Percentiles rank a stretch among this genome's conserved stretches.
Conservation (phyloP, 208 protist species). For the Porcisia deanei region DNA sequence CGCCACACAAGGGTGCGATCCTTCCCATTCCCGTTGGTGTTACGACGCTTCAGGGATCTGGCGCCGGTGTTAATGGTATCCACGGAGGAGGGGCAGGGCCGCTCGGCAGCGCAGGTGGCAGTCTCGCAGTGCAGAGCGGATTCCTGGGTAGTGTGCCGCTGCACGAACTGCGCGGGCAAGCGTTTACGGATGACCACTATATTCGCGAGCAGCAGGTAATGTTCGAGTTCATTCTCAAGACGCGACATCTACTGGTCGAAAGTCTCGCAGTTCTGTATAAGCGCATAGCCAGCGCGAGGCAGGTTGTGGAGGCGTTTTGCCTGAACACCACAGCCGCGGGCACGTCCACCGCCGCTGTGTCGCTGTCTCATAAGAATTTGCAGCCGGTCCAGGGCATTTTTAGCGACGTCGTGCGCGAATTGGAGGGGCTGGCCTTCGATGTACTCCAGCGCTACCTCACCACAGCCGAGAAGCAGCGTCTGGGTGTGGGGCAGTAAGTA, state of each 20-base stretch:
- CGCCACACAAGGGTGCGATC: too few species aligned
- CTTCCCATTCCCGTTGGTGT: not conserved
- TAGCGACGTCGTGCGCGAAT: constrained; percentile 58
- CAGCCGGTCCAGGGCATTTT: constrained; percentile 45
- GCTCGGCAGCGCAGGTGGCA: not conserved
- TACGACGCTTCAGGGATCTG: not conserved
- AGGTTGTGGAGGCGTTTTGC: constrained; percentile 66
- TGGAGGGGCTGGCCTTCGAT: constrained; percentile 48
- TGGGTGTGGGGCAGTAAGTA: constrained; percentile 34
- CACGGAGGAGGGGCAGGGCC: too few species aligned
- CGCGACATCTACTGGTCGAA: constrained; percentile 67
- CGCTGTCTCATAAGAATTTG: constrained; percentile 18
- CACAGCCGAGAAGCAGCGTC: constrained; percentile 60
- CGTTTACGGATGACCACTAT: constrained; percentile 49
- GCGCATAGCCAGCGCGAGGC: constrained; percentile 54
- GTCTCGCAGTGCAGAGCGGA: constrained; percentile 16
- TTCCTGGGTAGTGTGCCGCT: constrained; percentile 26
- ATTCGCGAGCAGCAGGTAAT: constrained; percentile 62
- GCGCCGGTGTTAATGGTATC: not conserved
- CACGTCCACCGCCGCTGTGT: not conserved
- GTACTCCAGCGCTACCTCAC: constrained; percentile 63
- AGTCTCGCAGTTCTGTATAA: constrained; percentile 57
- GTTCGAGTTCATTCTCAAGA: constrained; percentile 88
- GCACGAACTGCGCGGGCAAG: constrained; percentile 36
- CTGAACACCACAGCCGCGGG: constrained; percentile 17